phyloP scores from a whole-genome alignment of 2,329 filamentous ascomycete genomes.

The Diaporthe sp. region DNA sequence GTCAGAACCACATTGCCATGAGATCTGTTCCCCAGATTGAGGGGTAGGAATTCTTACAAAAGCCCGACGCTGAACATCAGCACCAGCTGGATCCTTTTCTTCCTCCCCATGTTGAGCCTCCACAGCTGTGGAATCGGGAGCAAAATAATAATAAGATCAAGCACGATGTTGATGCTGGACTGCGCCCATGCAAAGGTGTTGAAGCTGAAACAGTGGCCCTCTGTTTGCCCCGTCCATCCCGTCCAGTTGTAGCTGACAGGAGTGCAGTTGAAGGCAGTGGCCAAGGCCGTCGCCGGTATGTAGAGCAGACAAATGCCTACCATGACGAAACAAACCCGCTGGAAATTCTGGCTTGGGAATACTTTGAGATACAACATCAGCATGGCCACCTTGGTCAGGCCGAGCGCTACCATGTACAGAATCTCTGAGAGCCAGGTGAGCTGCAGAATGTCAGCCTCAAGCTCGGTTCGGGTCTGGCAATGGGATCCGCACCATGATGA shows the following conservation, averaged over 20 bases:
- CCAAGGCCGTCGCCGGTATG: neutral
- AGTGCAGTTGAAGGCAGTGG: conserved; percentile 15
- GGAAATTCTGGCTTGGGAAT: conserved; percentile 10
- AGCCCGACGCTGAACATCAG: conserved; percentile 25
- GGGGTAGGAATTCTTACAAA: neutral
- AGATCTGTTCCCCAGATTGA: too few species aligned
- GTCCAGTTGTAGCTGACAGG: conserved; percentile 27
- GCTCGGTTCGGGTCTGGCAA: neutral
- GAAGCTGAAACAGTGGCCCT: conserved; percentile 3
- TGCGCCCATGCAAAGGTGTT: conserved; percentile 2
- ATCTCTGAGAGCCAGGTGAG: conserved; percentile 20
- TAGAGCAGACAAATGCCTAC: conserved; percentile 7
- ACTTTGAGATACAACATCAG: conserved; percentile 9
- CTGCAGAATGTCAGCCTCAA: conserved; percentile 9
- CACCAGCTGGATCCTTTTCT: conserved; percentile 22
- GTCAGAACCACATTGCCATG: neutral
- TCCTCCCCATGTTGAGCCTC: conserved; percentile 27
- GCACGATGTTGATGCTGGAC: conserved; percentile 10
- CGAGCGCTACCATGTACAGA: neutral
- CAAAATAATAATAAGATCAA: conserved; percentile 13
- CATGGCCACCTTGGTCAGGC: conserved; percentile 14
- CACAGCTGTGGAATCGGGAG: conserved; percentile 18
- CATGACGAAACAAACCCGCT: neutral
- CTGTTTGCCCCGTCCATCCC: neutral
- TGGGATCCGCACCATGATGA: neutral